Percentiles rank a stretch among this genome's conserved stretches.
Evolutionary conservation across 1,139 yeast genomes (phyloP).

Genomic region (Williopsis jadinii): DNA sequence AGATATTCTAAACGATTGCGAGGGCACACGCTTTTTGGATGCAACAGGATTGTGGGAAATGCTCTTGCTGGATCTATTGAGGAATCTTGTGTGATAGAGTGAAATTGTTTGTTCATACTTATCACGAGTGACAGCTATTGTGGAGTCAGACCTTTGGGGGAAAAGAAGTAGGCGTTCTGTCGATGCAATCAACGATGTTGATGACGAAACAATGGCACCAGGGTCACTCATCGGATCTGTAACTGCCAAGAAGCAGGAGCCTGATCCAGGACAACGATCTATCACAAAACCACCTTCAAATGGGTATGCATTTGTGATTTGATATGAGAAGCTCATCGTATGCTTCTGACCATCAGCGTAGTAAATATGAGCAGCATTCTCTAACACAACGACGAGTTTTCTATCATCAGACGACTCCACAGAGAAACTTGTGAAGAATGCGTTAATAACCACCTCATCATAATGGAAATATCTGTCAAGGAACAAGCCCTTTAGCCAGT

Average conservation of each 20-base stretch:
- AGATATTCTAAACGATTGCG: constrained; percentile 9
- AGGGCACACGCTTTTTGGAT: constrained; percentile 13
- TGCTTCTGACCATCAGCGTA: constrained; percentile 50
- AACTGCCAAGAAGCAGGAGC: constrained; percentile 49
- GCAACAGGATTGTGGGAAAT: neutral
- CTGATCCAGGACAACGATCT: constrained; percentile 32
- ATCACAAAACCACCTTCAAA: constrained; percentile 60
- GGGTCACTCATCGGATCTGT: constrained; percentile 66
- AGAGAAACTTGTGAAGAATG: constrained; percentile 41
- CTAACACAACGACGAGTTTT: constrained; percentile 41
- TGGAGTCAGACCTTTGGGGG: constrained; percentile 32
- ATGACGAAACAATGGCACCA: constrained; percentile 60
- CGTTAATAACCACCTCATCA: constrained; percentile 39
- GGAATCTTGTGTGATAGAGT: constrained; percentile 43
- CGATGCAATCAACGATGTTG: constrained; percentile 57
- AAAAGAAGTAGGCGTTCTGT: constrained; percentile 50
- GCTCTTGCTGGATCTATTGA: constrained; percentile 4
- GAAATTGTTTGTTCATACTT: constrained; percentile 35
- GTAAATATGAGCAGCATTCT: constrained; percentile 49
- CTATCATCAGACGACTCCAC: neutral
- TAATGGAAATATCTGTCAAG: constrained; percentile 43
- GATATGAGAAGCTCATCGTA: constrained; percentile 58
- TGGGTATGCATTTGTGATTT: constrained; percentile 46
- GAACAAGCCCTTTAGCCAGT: constrained; percentile 43
- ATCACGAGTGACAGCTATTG: constrained; percentile 50